Evolutionary conservation across 2,329 filamentous ascomycete species (phyloP), one percentile per base, ranked within the genome.

Genomic region (Colletotrichum filicis): DNA sequence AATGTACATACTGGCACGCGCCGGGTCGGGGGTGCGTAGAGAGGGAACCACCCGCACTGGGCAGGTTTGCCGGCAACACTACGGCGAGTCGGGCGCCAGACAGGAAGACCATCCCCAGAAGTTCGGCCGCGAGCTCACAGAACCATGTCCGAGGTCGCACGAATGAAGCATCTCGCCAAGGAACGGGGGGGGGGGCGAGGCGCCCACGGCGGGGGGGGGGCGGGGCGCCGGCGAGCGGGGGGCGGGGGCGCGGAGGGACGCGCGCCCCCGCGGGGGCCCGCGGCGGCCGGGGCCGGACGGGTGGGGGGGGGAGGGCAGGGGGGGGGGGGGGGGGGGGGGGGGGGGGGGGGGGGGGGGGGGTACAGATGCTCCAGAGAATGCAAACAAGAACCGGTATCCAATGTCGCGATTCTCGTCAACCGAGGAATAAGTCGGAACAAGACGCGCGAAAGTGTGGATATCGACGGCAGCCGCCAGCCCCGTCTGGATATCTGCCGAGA

Each of bases 131-230:
- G 66, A 60, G 24, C 58, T 57, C 28, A 24, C 42, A 61, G 22
- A 32, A 12, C 16, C 60, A 61, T 52, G 60, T 73, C 71, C 66
- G 61, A 73, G 61, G 46, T 73, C 71, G 66, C 71, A 71, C 66
- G 19, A 53, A 56, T 22, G 49, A 65, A 52, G 46, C 61, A 46
- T 56, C 26, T 58, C 56, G 71, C 71, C 71, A 73, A 73, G 71
- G n/a, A 57, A 3, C 22, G 26, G n/a, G 42, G 60, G 30, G 65
- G 56, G 30, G 65, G 56, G n/a, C n/a, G n/a, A n/a, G n/a, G n/a
- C n/a, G n/a, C n/a, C n/a, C n/a, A n/a, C n/a, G n/a, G n/a, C n/a
- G n/a, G n/a, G n/a, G n/a, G n/a, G n/a, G n/a, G n/a, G n/a, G n/a
- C n/a, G n/a, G n/a, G n/a, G n/a, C n/a, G n/a, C n/a, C n/a, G n/a